Base-by-base conservation (phyloP, 495 filamentous ascomycete species). In the Neurospora sp. region DNA sequence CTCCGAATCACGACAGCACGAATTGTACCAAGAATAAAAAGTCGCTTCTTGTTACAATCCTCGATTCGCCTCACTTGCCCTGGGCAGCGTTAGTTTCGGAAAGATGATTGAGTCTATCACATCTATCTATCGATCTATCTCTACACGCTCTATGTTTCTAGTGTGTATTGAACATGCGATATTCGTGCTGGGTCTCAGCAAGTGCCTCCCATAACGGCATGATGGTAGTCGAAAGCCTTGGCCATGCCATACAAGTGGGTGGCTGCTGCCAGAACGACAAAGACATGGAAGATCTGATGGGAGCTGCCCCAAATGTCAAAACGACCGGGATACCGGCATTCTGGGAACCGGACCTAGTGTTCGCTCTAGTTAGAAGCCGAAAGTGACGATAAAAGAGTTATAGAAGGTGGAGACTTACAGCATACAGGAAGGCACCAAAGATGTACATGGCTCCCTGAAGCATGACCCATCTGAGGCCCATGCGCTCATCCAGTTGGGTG, bases 381-480 rank as follows among this genome's bases (percentile, higher is more conserved):
- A 38, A 39, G 5, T 10, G 39, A 10, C 42, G n/a, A 12, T 16
- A 18, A 71, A 71, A 31, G 12, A 54, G 16, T 2, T 8, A 12
- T 44, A 39, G 23, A 31, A 10, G 69, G 2, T 27, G 16, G 69
- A 16, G 27, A 76, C 80, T 76, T 69, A 83, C 81, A 31, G 93
- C 94, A 81, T 97, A 97, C 39, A 98, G 84, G 37, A 85, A 88
- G 10, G 96, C 96, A 10, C 96, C 96, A 35, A 92, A 81, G 39
- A 98, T 91, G 83, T 99, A 98, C 62, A 98, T 78, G 48, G 86
- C 84, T 3, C 95, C 96, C 79, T 98, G 91, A 4, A 86, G 75
- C 9, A 87, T 71, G n/a, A 97, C 83, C 93, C 93, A 98, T 62
- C 83, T 85, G 38, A 99, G 89, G 3, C 93, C 93, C 79, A 98